These are phyloP conservation scores for Elaeis oleifera DNA, from an alignment of 202 grass and related monocot species.

Conservation along the genomic window DNA sequence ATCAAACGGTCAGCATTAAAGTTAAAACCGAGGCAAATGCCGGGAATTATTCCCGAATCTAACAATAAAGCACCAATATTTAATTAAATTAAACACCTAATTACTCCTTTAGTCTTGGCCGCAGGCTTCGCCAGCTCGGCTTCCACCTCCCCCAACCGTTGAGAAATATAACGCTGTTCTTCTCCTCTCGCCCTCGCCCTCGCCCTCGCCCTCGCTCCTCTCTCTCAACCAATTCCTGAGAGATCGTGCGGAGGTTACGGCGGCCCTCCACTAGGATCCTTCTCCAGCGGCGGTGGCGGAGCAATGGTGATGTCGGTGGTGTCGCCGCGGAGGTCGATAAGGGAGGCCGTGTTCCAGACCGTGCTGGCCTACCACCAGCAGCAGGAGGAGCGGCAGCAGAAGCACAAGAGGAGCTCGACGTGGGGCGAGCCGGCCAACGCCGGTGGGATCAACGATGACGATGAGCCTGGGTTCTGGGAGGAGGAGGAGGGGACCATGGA, in stretches of 20 bases:
- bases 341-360: slow-evolving; percentile 73
- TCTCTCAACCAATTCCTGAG: background rate
- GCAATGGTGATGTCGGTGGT: slow-evolving; percentile 56
- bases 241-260: too few species aligned
- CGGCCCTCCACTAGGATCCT: background rate
- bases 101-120: too few species aligned
- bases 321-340: slow-evolving; percentile 52
- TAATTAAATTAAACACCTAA: too few species aligned
- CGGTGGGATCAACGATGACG: slow-evolving; percentile 40
- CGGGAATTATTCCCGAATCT: too few species aligned
- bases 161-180: background rate
- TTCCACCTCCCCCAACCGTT: background rate
- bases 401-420: slow-evolving; percentile 56
- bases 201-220: background rate
- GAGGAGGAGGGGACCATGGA: slow-evolving; percentile 94
- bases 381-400: slow-evolving; percentile 38
- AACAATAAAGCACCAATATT: too few species aligned
- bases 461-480: slow-evolving; percentile 72
- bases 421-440: slow-evolving; percentile 45
- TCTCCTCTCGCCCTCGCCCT: background rate
- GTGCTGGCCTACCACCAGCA: slow-evolving; percentile 76
- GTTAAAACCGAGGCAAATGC: too few species aligned
- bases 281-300: background rate
- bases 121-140: background rate
- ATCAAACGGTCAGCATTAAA: too few species aligned